Conservation (phyloP, 805 yeast species). For the Ogataea neopini region DNA sequence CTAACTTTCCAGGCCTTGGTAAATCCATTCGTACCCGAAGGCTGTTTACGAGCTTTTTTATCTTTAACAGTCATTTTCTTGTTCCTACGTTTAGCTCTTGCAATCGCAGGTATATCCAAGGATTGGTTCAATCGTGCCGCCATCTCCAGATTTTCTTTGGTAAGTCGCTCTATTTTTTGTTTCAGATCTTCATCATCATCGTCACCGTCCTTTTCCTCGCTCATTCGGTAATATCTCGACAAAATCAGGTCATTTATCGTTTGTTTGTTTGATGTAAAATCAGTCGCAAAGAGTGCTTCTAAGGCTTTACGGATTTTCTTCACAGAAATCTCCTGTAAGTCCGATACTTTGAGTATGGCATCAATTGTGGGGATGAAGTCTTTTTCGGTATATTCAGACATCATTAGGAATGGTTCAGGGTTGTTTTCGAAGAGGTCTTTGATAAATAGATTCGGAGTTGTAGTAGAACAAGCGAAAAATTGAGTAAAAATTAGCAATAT, state of each 20-base stretch:
- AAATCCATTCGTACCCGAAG: slow-evolving; percentile 36
- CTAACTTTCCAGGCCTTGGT: slow-evolving; percentile 50
- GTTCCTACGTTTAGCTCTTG: slow-evolving; percentile 14
- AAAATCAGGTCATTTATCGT: slow-evolving; percentile 61
- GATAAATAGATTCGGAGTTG: too few relatives aligned
- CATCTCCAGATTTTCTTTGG: slow-evolving; percentile 46
- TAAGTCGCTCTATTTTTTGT: slow-evolving; percentile 39
- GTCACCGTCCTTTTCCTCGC: slow-evolving; percentile 34
- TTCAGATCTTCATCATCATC: slow-evolving; percentile 15
- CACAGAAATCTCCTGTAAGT: slow-evolving; percentile 68
- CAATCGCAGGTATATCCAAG: slow-evolving; percentile 20
- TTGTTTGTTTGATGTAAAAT: slow-evolving; percentile 51
- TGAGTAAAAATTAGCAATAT: neutral
- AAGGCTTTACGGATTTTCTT: slow-evolving; percentile 70
- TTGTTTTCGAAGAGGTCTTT: too few relatives aligned
- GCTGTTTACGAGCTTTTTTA: slow-evolving; percentile 27
- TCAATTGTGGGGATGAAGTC: slow-evolving; percentile 65
- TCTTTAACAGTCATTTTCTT: slow-evolving; percentile 9
- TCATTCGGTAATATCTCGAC: slow-evolving; percentile 52
- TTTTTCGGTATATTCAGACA: slow-evolving; percentile 12
- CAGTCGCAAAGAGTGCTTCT: slow-evolving; percentile 64
- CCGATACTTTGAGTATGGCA: slow-evolving; percentile 71
- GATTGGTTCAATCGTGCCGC: slow-evolving; percentile 38
- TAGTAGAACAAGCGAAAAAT: neutral
- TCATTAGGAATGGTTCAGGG: too few relatives aligned